Evolutionary conservation across 2,329 filamentous ascomycete species (phyloP), one percentile per base, ranked within the genome.

Genomic region (Orbilia oligospora): DNA sequence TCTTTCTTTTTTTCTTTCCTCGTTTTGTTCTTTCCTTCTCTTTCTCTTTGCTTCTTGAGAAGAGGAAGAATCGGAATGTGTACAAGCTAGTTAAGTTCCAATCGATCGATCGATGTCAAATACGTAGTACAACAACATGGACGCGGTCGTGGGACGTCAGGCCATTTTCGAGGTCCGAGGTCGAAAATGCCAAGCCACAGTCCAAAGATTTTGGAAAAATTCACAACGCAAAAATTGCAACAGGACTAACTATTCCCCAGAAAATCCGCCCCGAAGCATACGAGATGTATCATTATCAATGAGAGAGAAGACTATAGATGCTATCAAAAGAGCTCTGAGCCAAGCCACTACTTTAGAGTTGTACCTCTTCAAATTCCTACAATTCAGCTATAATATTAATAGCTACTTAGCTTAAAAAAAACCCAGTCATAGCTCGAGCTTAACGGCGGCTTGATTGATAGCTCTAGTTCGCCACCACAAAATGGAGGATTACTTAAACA

Each of bases 201-300:
- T 30, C 20, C 5, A 16, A 55, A 55, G 51, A 56, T 49, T 65
- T 33, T 33, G 1, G 38, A 16, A 6, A 20, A 27, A 18, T 3
- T 33, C 41, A 9, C 66, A 70, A 70, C 66, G 18, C 66, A 58
- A 27, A 70, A 70, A 70, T 48, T 70, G 14, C 66, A 69, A 70
- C 66, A 70, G n/a, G n/a, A n/a, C n/a, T n/a, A n/a, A n/a, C n/a
- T n/a, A n/a, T n/a, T n/a, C n/a, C n/a, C n/a, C n/a, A n/a, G n/a
- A n/a, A n/a, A n/a, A n/a, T n/a, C n/a, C n/a, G n/a, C n/a, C n/a
- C n/a, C n/a, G n/a, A n/a, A n/a, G n/a, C n/a, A n/a, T n/a, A n/a
- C n/a, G n/a, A n/a, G n/a, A n/a, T n/a, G n/a, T n/a, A n/a, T n/a
- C n/a, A n/a, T n/a, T n/a, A n/a, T n/a, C n/a, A 8, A 30, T 30